Conservation (phyloP, 345 rosid genomes). For the Rhizophora apiculata region DNA sequence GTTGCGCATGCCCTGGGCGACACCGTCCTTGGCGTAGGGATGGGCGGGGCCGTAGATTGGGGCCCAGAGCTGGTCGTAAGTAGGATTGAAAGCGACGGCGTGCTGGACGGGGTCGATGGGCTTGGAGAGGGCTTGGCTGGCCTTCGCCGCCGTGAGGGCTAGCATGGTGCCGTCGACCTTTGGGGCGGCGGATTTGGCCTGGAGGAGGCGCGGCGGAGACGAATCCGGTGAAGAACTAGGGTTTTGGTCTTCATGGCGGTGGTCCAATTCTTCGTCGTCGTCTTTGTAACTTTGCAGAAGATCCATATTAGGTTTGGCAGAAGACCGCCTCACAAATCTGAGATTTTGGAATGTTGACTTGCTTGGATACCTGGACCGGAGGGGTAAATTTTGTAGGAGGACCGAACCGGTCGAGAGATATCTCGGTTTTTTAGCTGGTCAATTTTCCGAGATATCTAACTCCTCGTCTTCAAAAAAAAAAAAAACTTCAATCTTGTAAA, state of each 20-base stretch:
- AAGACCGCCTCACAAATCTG: neutral
- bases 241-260: constrained; percentile 17
- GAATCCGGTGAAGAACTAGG: constrained; percentile 54
- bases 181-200: constrained; percentile 81
- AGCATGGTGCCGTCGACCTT: constrained; percentile 86
- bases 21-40: constrained; percentile 92
- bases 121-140: constrained; percentile 44
- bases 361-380: too few relatives aligned
- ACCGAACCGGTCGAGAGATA: too few relatives aligned
- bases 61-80: constrained; percentile 91
- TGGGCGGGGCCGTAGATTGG: constrained; percentile 83
- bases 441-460: too few relatives aligned
- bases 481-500: too few relatives aligned
- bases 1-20: constrained; percentile 93
- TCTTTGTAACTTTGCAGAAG: constrained; percentile 43
- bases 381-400: too few relatives aligned
- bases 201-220: constrained; percentile 72
- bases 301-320: constrained; percentile 38
- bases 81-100: constrained; percentile 69
- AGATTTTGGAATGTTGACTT: too few relatives aligned
- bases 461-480: too few relatives aligned
- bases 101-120: constrained; percentile 86
- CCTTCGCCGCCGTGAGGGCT: constrained; percentile 70
- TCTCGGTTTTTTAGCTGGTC: too few relatives aligned
- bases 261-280: constrained; percentile 35